A percentile compares a stretch with the other conserved stretches of the same genome.
phyloP scores from a whole-genome alignment of 2,329 filamentous ascomycete species.

The Fusarium bulbicola region DNA sequence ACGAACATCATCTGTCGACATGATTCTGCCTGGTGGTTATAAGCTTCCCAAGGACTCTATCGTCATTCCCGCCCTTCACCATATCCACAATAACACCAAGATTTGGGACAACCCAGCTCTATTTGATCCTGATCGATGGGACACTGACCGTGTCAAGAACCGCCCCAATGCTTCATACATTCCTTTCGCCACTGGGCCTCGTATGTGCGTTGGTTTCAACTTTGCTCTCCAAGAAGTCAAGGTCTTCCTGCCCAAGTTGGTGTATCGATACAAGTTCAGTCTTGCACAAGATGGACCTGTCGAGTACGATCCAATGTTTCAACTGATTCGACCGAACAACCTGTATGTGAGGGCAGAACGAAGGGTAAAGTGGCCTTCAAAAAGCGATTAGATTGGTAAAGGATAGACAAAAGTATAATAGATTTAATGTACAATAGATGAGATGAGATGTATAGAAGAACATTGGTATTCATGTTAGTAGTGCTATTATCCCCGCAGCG shows the following conservation, averaged over 20 bases:
- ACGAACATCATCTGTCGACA: constrained; percentile 63
- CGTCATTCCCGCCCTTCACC: constrained; percentile 62
- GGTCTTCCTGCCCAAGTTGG: constrained; percentile 64
- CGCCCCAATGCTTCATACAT: constrained; percentile 62
- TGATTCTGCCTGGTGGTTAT: constrained; percentile 68
- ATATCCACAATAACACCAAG: constrained; percentile 62
- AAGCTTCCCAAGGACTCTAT: constrained; percentile 60
- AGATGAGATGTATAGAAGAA: background rate
- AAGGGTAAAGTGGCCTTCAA: constrained; percentile 58
- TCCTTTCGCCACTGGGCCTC: constrained; percentile 66
- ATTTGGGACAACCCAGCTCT: constrained; percentile 66
- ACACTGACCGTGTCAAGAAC: constrained; percentile 61
- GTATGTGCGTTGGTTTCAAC: constrained; percentile 72
- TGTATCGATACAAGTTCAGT: constrained; percentile 66
- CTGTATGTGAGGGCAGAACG: constrained; percentile 61
- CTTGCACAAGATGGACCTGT: constrained; percentile 60
- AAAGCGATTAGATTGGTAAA: constrained; percentile 9
- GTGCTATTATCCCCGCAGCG: background rate
- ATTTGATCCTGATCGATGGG: constrained; percentile 70
- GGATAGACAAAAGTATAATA: constrained; percentile 27
- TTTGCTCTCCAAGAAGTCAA: constrained; percentile 70
- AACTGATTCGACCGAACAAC: constrained; percentile 65
- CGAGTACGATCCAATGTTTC: constrained; percentile 69
- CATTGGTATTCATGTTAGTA: background rate
- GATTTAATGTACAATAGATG: constrained; percentile 18